A percentile compares a stretch with the other conserved stretches of the same genome.
phyloP scores from a whole-genome alignment of 2,329 filamentous ascomycete genomes.

The Fusarium metavorans region DNA sequence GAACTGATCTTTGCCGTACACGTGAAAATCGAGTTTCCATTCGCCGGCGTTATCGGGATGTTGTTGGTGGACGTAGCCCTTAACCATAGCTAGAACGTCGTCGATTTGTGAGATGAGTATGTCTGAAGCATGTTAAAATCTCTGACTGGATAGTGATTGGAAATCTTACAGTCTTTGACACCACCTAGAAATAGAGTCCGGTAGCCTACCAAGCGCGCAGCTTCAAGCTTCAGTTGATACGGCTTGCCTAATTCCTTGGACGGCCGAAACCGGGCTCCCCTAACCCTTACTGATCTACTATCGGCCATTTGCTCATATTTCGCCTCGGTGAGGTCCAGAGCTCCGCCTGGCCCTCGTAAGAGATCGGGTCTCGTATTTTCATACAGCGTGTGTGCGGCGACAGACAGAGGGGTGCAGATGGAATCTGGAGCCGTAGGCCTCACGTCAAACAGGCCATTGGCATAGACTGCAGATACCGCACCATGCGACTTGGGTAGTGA shows the following conservation, averaged over 20 bases:
- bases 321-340: conserved; percentile 55
- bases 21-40: conserved; percentile 53
- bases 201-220: conserved; percentile 34
- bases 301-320: conserved; percentile 33
- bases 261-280: conserved; percentile 14
- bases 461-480: conserved; percentile 55
- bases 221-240: conserved; percentile 42
- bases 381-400: conserved; percentile 66
- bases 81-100: conserved; percentile 14
- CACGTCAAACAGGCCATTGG: conserved; percentile 60
- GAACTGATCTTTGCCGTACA: conserved; percentile 54
- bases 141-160: background rate
- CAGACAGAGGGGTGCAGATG: conserved; percentile 60
- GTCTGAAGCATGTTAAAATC: background rate
- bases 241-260: conserved; percentile 13
- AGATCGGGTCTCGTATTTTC: conserved; percentile 66
- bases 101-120: conserved; percentile 38
- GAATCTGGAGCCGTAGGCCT: conserved; percentile 53
- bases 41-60: conserved; percentile 27
- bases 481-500: conserved; percentile 59
- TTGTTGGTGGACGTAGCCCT: conserved; percentile 33
- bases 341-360: conserved; percentile 62
- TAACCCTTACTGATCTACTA: conserved; percentile 27
- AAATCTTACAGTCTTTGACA: conserved; percentile 31
- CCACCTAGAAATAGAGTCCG: conserved; percentile 41